Evolutionary conservation across 2,329 filamentous ascomycete species (phyloP), one percentile per base, ranked within the genome.

Genomic region (Sporothrix brasiliensis): DNA sequence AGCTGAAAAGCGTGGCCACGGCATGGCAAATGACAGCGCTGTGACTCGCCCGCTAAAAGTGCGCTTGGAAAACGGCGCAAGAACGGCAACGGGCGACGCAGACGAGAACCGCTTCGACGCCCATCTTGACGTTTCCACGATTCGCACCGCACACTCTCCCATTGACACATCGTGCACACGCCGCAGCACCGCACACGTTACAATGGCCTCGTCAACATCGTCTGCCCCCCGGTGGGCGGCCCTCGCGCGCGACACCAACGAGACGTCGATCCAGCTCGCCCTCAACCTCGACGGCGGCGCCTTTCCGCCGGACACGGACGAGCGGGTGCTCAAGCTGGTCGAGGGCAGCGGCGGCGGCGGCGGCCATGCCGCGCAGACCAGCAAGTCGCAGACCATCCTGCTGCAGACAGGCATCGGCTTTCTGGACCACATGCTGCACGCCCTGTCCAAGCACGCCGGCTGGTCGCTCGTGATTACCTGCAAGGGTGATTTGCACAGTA

Each of bases 401-500:
- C 86, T 98, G 75, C 90, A 92, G 85, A 97, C 94, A 0, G 95
- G 95, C 74, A 97, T 99, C 80, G 95, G 95, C 72, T 99, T 99
- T 82, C 86, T 99, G 70, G 95, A 99, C 83, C 95, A 99, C 84
- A 98, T 99, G 94, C 87, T 98, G 67, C 95, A 99, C 81, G 95
- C 95, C 6, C 86, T 98, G 69, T 92, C 95, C 67, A 98, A 99
- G 82, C 95, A 99, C 82, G 89, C 92, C 6, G 94, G 95, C 73
- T 98, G 94, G 95, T 95, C 91, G 83, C 82, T 99, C 76, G 89
- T 89, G 44, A 84, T 99, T 70, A 85, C 88, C 74, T 96, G 93
- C 81, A 87, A 91, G 79, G 95, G 95, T 69, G 95, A 99, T 82
- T 83, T 98, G 68, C 92, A 97, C 84, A 97, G 92, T 94, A 16